These are phyloP conservation scores for Suillus subalutaceus DNA, from an alignment of 768 basidiomycete species.

Conservation along the genomic window DNA sequence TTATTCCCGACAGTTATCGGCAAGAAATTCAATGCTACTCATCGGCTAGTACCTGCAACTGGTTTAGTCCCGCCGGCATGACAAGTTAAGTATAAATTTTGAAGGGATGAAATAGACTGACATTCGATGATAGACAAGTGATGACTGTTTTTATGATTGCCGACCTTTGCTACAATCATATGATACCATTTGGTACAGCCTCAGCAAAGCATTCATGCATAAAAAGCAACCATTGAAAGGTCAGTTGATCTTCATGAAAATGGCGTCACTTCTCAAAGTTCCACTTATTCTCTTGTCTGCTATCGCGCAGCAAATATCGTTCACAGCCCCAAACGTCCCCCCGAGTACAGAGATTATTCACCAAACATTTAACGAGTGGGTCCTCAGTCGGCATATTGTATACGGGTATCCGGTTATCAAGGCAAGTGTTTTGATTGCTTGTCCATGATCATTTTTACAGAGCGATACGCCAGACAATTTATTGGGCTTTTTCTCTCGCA, in stretches of 20 bases:
- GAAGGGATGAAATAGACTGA: no score
- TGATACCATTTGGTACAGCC: no score
- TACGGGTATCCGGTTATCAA: not conserved
- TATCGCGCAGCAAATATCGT: slow-evolving; percentile 40
- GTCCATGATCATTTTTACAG: not conserved
- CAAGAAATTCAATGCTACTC: no score
- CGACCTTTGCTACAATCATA: not conserved
- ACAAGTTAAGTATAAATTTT: no score
- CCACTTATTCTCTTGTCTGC: slow-evolving; percentile 45
- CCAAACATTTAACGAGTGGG: not conserved
- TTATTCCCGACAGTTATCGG: no score
- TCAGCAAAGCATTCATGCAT: no score
- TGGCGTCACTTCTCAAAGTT: slow-evolving; percentile 38
- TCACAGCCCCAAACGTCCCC: slow-evolving; percentile 50
- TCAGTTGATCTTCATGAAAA: not conserved
- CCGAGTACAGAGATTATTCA: slow-evolving; percentile 34
- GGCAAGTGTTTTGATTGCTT: not conserved
- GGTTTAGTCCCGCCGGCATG: no score
- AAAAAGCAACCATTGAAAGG: not conserved
- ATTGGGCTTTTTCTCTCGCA: not conserved
- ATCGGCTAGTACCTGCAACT: no score
- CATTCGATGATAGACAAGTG: not conserved
- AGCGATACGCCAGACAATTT: not conserved
- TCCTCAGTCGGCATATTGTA: not conserved
- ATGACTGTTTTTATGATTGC: not conserved